phyloP scores from a whole-genome alignment of 345 rosid genomes.

The Toxicodendron radicans region DNA sequence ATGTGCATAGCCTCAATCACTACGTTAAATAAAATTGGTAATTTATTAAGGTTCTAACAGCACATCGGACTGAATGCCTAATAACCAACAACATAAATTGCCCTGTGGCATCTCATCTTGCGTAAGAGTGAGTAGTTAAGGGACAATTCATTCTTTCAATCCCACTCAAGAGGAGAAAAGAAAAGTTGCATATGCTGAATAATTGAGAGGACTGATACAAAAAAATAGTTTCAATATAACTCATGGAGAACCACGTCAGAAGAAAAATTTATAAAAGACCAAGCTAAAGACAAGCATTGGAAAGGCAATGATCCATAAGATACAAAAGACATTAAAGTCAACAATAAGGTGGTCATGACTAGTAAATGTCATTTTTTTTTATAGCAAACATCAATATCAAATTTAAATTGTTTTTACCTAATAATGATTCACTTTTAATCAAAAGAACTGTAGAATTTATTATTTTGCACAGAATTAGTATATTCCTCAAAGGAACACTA shows the following conservation, averaged over 20 bases:
- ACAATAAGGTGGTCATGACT: neutral
- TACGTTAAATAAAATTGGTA: neutral
- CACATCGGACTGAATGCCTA: neutral
- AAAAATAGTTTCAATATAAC: neutral
- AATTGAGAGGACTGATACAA: neutral
- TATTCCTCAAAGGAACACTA: neutral
- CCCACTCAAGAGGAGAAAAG: neutral
- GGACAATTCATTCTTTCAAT: neutral
- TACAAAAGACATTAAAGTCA: slow-evolving; percentile 1
- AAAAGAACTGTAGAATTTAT: neutral
- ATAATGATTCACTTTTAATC: neutral
- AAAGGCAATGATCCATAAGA: neutral
- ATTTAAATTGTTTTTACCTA: neutral
- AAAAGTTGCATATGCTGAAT: neutral
- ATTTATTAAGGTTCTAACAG: neutral
- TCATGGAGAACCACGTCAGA: neutral
- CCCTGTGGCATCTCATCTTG: slow-evolving; percentile 9
- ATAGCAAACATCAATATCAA: neutral
- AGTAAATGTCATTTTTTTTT: too few species aligned
- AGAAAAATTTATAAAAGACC: neutral
- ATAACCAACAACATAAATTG: neutral
- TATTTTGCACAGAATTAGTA: neutral
- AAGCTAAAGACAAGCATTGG: neutral
- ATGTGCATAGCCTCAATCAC: too few species aligned
- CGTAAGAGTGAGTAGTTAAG: neutral